These are phyloP conservation scores for Fusarium annulatum DNA, from an alignment of 2,329 filamentous ascomycete species.

Conservation along the genomic window DNA sequence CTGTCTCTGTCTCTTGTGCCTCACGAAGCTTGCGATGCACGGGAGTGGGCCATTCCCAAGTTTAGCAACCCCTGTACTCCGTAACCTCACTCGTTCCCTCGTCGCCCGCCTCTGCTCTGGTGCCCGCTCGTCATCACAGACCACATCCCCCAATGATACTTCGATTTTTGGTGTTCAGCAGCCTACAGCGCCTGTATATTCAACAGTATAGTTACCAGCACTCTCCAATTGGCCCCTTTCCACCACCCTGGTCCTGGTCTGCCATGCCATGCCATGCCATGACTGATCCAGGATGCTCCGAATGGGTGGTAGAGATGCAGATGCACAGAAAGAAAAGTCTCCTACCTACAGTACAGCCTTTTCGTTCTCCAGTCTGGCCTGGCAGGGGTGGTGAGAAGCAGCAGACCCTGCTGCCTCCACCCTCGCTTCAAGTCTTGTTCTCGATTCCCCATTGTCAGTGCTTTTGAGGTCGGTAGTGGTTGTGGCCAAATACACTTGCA, in stretches of 20 bases:
- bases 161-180: constrained; percentile 34
- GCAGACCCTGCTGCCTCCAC: constrained; percentile 35
- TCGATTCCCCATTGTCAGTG: constrained; percentile 29
- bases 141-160: constrained; percentile 38
- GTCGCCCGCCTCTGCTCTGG: constrained; percentile 17
- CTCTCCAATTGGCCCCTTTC: constrained; percentile 40
- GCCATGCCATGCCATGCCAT: constrained; percentile 16
- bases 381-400: constrained; percentile 34
- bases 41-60: constrained; percentile 34
- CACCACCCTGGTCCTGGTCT: constrained; percentile 35
- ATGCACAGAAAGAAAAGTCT: constrained; percentile 36
- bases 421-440: constrained; percentile 30
- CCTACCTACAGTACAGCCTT: constrained; percentile 5
- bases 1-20: constrained; percentile 12
- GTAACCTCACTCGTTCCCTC: constrained; percentile 27
- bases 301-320: constrained; percentile 42
- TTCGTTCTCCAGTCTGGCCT: constrained; percentile 16
- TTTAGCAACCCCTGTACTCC: constrained; percentile 34
- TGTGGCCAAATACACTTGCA: constrained; percentile 17
- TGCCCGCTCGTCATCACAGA: constrained; percentile 41
- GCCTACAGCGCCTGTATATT: constrained; percentile 32
- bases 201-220: constrained; percentile 30
- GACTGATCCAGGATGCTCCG: constrained; percentile 37
- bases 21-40: constrained; percentile 27
- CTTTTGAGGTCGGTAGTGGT: constrained; percentile 30